Percentiles rank a stretch among this genome's conserved stretches.
These are phyloP conservation scores for Uronychia binucleata DNA, from an alignment of 73 alveolate species.

Conservation along the genomic window DNA sequence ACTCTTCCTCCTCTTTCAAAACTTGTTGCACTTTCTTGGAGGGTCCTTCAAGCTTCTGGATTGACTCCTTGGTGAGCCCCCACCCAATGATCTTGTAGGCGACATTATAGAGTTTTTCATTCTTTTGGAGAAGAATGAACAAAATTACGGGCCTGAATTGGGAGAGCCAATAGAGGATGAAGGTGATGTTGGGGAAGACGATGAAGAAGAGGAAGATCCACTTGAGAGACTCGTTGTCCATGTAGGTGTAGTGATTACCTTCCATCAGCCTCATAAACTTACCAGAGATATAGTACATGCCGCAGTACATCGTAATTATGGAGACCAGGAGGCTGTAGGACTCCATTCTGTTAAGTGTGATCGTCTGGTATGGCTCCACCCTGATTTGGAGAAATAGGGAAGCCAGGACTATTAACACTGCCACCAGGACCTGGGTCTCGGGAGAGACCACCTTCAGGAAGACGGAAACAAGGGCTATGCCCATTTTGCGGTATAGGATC, in stretches of 20 bases:
- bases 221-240: conserved; percentile 8
- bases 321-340: conserved; percentile 14
- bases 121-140: too few relatives aligned
- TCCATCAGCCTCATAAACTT: too few relatives aligned
- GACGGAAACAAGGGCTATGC: conserved; percentile 32
- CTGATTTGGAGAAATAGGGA: conserved; percentile 16
- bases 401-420: conserved; percentile 14
- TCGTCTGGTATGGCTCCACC: conserved; percentile 25
- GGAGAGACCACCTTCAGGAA: conserved; percentile 25
- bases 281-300: conserved; percentile 53
- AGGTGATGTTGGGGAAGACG: conserved; percentile 25
- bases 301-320: conserved; percentile 30
- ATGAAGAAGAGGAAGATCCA: conserved; percentile 31
- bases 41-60: too few relatives aligned
- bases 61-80: too few relatives aligned
- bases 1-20: too few relatives aligned
- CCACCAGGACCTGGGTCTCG: conserved; percentile 40
- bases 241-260: conserved; percentile 35
- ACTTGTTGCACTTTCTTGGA: too few relatives aligned
- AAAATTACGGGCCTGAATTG: conserved; percentile 18
- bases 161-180: conserved; percentile 23
- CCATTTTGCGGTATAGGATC: conserved; percentile 48
- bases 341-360: conserved; percentile 36
- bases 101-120: too few relatives aligned
- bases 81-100: too few relatives aligned